phyloP scores from a whole-genome alignment of 352 stramenopile species.

The Thalassiosira exigua region DNA sequence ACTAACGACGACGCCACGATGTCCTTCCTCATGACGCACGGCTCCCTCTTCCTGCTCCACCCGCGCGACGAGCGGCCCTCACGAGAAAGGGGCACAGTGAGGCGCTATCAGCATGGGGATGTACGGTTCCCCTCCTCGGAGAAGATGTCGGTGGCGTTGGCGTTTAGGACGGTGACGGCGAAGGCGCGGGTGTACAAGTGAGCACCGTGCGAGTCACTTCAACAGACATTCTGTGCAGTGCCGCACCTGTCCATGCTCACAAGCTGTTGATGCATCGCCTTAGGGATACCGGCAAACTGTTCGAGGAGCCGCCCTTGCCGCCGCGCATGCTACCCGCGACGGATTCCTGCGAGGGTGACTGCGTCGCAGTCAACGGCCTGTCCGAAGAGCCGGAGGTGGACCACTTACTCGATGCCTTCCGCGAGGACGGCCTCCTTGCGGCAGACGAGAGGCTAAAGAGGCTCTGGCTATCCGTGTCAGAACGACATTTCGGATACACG shows the following conservation, averaged over 20 bases:
- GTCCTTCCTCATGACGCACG: slow-evolving; percentile 15
- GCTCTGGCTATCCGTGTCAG: background rate
- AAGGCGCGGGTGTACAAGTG: slow-evolving; percentile 14
- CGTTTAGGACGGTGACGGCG: slow-evolving; percentile 8
- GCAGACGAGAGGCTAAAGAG: slow-evolving; percentile 26
- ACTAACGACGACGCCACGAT: slow-evolving; percentile 10
- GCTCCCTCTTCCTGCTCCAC: slow-evolving; percentile 28
- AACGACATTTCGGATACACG: slow-evolving; percentile 22
- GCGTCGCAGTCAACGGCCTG: background rate
- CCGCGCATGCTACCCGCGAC: slow-evolving; percentile 14
- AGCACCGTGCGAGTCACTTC: slow-evolving; percentile 6
- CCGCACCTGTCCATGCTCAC: background rate
- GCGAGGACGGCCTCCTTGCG: slow-evolving; percentile 1
- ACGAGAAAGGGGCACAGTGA: background rate
- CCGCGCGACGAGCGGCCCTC: slow-evolving; percentile 9
- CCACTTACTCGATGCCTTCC: slow-evolving; percentile 7
- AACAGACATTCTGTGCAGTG: background rate
- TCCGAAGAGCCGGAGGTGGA: slow-evolving; percentile 3
- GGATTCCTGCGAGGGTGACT: background rate
- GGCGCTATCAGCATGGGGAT: slow-evolving; percentile 15
- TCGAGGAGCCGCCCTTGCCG: background rate
- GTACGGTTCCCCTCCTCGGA: slow-evolving; percentile 15
- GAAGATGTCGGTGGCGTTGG: slow-evolving; percentile 12
- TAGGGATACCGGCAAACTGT: slow-evolving; percentile 20
- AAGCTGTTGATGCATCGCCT: background rate